Conservation (phyloP, 2,329 filamentous ascomycete genomes). For the Trichoderma aggressivum region DNA sequence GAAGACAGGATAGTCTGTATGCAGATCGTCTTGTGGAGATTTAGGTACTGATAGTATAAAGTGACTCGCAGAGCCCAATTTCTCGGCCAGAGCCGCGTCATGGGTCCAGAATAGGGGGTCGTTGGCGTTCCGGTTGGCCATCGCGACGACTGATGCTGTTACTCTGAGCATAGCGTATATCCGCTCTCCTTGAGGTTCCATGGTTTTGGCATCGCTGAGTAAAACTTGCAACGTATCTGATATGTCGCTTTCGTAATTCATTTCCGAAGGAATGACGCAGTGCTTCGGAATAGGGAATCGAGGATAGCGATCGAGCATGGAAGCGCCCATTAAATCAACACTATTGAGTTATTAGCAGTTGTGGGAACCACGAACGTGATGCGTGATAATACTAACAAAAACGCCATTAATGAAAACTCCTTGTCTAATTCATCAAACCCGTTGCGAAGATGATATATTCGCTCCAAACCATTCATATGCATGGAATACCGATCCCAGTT, state of each 20-base stretch:
- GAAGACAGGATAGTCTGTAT: background rate
- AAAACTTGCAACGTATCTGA: background rate
- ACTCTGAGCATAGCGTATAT: background rate
- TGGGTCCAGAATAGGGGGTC: background rate
- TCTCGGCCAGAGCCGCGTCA: background rate
- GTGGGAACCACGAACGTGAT: background rate
- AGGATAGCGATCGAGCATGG: conserved; percentile 3
- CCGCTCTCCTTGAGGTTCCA: background rate
- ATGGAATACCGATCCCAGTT: background rate
- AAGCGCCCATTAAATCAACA: background rate
- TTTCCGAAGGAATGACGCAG: background rate
- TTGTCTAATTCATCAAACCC: background rate
- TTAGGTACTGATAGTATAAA: background rate
- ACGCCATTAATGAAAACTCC: background rate
- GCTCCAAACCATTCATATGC: conserved; percentile 9
- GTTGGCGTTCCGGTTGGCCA: background rate
- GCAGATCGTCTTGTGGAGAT: background rate
- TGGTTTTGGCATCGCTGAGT: background rate
- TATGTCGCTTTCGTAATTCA: background rate
- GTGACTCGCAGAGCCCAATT: background rate
- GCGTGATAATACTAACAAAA: background rate
- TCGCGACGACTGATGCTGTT: background rate
- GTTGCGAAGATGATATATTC: background rate
- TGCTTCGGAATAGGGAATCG: background rate
- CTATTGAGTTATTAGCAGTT: background rate